Evolutionary conservation across 1,139 yeast genomes (phyloP).

Genomic region (Yamadazyma triangularis): DNA sequence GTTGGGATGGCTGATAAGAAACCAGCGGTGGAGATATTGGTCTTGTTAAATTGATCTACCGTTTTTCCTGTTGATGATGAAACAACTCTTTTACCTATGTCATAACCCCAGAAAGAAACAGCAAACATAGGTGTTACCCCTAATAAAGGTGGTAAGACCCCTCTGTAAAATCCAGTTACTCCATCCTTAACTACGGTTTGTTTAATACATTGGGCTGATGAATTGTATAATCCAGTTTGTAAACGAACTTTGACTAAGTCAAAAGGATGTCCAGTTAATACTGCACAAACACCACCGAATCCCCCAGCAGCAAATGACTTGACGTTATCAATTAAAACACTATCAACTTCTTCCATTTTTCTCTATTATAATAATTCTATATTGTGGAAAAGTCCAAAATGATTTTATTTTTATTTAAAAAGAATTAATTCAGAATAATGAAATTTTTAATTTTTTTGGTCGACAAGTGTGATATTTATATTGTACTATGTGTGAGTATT

Average conservation of each 20-base stretch:
- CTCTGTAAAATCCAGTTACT: conserved; percentile 74
- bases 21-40: conserved; percentile 88
- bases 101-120: conserved; percentile 98
- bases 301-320: conserved; percentile 93
- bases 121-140: conserved; percentile 99
- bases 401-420: background rate
- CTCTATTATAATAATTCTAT: background rate
- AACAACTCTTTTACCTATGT: conserved; percentile 79
- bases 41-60: conserved; percentile 49
- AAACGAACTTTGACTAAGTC: conserved; percentile 89
- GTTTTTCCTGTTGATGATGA: conserved; percentile 35
- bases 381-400: background rate
- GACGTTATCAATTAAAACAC: conserved; percentile 46
- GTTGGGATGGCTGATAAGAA: conserved; percentile 93
- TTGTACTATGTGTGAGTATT: background rate
- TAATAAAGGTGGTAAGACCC: conserved; percentile 81
- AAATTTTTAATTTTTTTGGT: too few relatives aligned
- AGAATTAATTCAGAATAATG: too few relatives aligned
- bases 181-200: conserved; percentile 72
- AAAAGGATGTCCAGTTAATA: conserved; percentile 92
- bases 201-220: conserved; percentile 63
- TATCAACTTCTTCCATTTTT: conserved; percentile 45
- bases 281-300: conserved; percentile 58
- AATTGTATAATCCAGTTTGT: conserved; percentile 66
- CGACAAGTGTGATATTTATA: background rate